phyloP scores from a whole-genome alignment of 2,329 filamentous ascomycete species.

The Ascochyta rabiei region DNA sequence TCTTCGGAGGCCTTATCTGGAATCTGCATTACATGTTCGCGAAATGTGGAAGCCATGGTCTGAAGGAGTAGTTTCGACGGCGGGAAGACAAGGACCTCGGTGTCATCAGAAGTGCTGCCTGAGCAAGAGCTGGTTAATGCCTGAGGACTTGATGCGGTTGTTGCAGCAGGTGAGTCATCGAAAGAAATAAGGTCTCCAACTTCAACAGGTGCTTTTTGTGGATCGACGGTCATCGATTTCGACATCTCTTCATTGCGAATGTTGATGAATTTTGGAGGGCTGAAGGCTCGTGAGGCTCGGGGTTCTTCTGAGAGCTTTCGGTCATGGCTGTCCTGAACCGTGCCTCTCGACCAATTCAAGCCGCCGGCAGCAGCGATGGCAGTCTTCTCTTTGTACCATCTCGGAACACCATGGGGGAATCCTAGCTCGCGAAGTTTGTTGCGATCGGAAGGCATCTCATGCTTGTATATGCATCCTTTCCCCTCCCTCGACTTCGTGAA shows the following conservation, averaged over 20 bases:
- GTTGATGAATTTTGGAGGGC: neutral
- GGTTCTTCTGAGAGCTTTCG: neutral
- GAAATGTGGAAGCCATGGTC: neutral
- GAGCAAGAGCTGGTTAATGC: neutral
- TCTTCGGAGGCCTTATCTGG: neutral
- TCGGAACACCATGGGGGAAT: conserved; percentile 59
- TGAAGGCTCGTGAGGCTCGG: conserved; percentile 8
- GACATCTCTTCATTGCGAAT: neutral
- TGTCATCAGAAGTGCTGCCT: neutral
- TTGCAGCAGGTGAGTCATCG: neutral
- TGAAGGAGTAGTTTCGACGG: neutral
- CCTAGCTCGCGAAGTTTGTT: conserved; percentile 72
- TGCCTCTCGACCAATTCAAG: conserved; percentile 32
- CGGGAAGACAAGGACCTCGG: neutral
- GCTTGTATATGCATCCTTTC: conserved; percentile 80
- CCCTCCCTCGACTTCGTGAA: neutral
- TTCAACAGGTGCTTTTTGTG: neutral
- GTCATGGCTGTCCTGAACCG: conserved; percentile 12
- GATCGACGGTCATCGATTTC: no score
- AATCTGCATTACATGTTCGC: neutral
- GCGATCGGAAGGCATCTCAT: conserved; percentile 79
- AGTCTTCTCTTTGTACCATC: conserved; percentile 62
- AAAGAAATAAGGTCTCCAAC: conserved; percentile 3
- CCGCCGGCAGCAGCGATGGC: conserved; percentile 26
- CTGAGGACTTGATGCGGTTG: neutral